Conservation (phyloP, 2,329 filamentous ascomycete species). For the Penicillium occitanis region DNA sequence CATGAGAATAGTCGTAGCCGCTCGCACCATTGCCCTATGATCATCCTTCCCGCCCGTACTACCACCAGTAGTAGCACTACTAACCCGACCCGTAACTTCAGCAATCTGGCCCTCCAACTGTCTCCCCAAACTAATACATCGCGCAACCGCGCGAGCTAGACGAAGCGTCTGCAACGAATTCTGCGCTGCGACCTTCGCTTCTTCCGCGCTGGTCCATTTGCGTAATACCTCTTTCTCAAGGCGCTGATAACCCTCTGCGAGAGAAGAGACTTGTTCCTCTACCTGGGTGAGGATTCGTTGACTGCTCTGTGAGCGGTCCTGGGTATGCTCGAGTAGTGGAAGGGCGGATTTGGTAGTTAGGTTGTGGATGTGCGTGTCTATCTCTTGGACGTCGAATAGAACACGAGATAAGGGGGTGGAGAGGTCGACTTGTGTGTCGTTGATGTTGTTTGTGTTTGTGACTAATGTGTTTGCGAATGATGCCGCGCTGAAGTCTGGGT, state of each 20-base stretch:
- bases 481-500: conserved; percentile 75
- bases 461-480: conserved; percentile 87
- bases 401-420: conserved; percentile 91
- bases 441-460: conserved; percentile 85
- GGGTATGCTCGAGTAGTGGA: conserved; percentile 76
- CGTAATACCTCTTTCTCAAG: conserved; percentile 82
- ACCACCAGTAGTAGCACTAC: neutral
- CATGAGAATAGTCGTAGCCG: conserved; percentile 73
- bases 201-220: conserved; percentile 81
- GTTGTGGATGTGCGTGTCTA: conserved; percentile 91
- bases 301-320: conserved; percentile 70
- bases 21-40: conserved; percentile 76
- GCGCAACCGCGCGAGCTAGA: conserved; percentile 71
- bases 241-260: conserved; percentile 82
- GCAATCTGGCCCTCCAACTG: conserved; percentile 84
- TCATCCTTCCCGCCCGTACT: conserved; percentile 58
- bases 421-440: conserved; percentile 85
- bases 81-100: conserved; percentile 58
- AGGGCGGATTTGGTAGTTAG: conserved; percentile 82
- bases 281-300: conserved; percentile 71
- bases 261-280: conserved; percentile 72
- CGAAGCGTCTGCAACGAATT: conserved; percentile 78
- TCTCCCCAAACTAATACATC: conserved; percentile 77
- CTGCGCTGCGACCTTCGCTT: conserved; percentile 74
- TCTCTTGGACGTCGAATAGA: conserved; percentile 93